Conservation (phyloP, 768 basidiomycete genomes). For the Lactifluus echinatus region DNA sequence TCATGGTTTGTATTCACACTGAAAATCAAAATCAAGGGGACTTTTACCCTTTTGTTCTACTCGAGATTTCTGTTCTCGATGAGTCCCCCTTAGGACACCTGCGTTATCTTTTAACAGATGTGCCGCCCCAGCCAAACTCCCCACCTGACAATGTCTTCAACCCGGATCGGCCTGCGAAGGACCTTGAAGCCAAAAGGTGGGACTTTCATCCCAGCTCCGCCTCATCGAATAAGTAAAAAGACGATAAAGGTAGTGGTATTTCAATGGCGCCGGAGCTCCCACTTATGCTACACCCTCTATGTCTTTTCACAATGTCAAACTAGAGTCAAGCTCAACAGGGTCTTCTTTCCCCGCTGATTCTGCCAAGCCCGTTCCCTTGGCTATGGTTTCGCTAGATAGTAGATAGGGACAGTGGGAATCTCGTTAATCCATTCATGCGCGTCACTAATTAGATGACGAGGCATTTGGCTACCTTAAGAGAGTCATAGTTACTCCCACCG, state of each 20-base stretch:
- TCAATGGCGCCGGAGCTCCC: slow-evolving; percentile 71
- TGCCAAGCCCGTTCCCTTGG: slow-evolving; percentile 26
- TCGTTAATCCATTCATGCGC: neutral
- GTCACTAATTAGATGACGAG: slow-evolving; percentile 31
- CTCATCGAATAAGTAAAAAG: slow-evolving; percentile 74
- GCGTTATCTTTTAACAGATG: slow-evolving; percentile 36
- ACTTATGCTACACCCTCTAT: slow-evolving; percentile 76
- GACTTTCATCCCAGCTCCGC: slow-evolving; percentile 63
- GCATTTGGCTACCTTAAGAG: slow-evolving; percentile 80
- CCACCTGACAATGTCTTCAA: slow-evolving; percentile 74
- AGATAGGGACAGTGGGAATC: neutral
- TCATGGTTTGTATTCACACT: slow-evolving; percentile 76
- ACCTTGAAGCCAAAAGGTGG: slow-evolving; percentile 67
- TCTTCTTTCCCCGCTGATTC: slow-evolving; percentile 64
- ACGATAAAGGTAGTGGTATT: slow-evolving; percentile 78
- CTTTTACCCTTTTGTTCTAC: slow-evolving; percentile 77
- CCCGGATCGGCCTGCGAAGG: slow-evolving; percentile 57
- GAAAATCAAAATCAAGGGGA: slow-evolving; percentile 77
- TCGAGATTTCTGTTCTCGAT: slow-evolving; percentile 73
- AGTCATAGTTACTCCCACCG: slow-evolving; percentile 75
- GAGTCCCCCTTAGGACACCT: slow-evolving; percentile 49
- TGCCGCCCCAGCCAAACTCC: slow-evolving; percentile 78
- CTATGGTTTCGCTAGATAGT: slow-evolving; percentile 31
- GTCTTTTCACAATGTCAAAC: slow-evolving; percentile 81
- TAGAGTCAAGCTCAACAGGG: slow-evolving; percentile 83